Conservation (phyloP, 2,329 filamentous ascomycete genomes). For the Pseudogymnoascus sp. region DNA sequence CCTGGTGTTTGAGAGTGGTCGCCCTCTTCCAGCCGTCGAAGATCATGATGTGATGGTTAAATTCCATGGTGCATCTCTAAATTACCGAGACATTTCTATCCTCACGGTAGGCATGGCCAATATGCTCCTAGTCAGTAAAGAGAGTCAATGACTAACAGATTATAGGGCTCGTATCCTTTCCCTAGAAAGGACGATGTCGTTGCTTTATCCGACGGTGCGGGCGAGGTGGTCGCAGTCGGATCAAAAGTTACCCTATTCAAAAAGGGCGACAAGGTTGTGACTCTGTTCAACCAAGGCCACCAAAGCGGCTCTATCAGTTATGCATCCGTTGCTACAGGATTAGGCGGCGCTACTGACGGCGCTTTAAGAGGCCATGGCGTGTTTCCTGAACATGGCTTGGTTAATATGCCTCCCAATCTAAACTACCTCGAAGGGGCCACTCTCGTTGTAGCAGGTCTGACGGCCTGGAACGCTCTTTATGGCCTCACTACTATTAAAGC, state of each 20-base stretch:
- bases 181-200: slow-evolving; percentile 23
- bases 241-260: slow-evolving; percentile 51
- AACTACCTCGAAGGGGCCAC: slow-evolving; percentile 43
- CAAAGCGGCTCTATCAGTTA: slow-evolving; percentile 23
- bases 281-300: slow-evolving; percentile 49
- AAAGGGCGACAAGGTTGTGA: slow-evolving; percentile 52
- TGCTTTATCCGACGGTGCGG: slow-evolving; percentile 38
- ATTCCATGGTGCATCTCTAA: slow-evolving; percentile 36
- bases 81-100: slow-evolving; percentile 36
- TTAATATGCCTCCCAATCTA: slow-evolving; percentile 48
- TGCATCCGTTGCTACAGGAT: slow-evolving; percentile 37
- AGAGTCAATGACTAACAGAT: neutral
- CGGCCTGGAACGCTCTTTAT: slow-evolving; percentile 53
- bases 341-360: slow-evolving; percentile 49
- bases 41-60: slow-evolving; percentile 52
- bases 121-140: neutral
- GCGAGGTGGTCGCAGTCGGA: slow-evolving; percentile 46
- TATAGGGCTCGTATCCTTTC: slow-evolving; percentile 27
- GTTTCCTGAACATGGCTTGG: slow-evolving; percentile 52
- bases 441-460: slow-evolving; percentile 47
- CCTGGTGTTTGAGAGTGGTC: slow-evolving; percentile 38
- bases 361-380: slow-evolving; percentile 43
- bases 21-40: slow-evolving; percentile 36
- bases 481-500: slow-evolving; percentile 36
- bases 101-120: slow-evolving; percentile 25